These are phyloP conservation scores for Actinomortierella ambigua DNA, from an alignment of 371 early-diverging fungal species.

Conservation along the genomic window DNA sequence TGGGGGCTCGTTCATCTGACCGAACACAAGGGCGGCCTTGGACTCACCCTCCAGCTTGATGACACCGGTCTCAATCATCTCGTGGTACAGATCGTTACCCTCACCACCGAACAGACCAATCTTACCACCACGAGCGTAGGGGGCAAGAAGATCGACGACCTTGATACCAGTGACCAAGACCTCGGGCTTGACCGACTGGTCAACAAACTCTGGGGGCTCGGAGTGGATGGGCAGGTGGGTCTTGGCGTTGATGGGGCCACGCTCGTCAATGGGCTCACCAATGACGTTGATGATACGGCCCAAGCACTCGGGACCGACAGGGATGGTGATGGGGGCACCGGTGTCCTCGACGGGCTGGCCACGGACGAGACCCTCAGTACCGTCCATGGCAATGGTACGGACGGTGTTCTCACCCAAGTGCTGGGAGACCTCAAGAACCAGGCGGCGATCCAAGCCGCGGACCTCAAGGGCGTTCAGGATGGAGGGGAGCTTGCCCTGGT, in stretches of 20 bases:
- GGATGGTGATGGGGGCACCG: slow-evolving; percentile 93
- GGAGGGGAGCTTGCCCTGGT: slow-evolving; percentile 83
- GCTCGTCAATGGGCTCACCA: slow-evolving; percentile 98
- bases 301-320: slow-evolving; percentile 94
- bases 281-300: slow-evolving; percentile 99
- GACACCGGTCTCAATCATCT: slow-evolving; percentile 95
- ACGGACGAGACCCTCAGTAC: slow-evolving; percentile 91
- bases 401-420: slow-evolving; percentile 70
- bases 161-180: slow-evolving; percentile 98
- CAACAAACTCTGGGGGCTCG: slow-evolving; percentile 93
- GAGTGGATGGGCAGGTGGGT: slow-evolving; percentile 90
- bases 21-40: slow-evolving; percentile 97
- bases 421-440: slow-evolving; percentile 94
- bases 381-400: slow-evolving; percentile 99
- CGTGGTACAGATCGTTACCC: slow-evolving; percentile 98
- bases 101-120: slow-evolving; percentile 99
- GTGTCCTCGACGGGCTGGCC: slow-evolving; percentile 96
- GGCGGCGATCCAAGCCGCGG: slow-evolving; percentile 76
- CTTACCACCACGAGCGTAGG: slow-evolving; percentile 98
- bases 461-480: slow-evolving; percentile 96
- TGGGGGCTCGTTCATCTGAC: slow-evolving; percentile 99
- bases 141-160: slow-evolving; percentile 98
- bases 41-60: slow-evolving; percentile 94
- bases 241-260: slow-evolving; percentile 96
- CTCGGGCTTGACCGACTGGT: slow-evolving; percentile 96